Evolutionary conservation across 2,329 filamentous ascomycete species (phyloP).

Genomic region (Pezizomycotina sp.): DNA sequence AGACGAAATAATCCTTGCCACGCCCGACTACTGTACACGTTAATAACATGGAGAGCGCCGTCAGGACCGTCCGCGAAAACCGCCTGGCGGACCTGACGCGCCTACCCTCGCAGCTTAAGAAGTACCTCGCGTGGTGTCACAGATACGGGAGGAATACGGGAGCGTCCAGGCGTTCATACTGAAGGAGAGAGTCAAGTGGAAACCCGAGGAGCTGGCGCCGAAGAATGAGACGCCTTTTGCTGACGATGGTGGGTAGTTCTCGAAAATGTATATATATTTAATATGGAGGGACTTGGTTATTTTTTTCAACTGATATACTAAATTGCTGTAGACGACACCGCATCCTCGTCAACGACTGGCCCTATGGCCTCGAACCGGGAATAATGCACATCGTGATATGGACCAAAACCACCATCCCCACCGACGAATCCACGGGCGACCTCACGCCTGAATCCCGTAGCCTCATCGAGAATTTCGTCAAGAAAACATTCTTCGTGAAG

Average conservation of each 20-base stretch:
- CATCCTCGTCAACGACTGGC: constrained; percentile 82
- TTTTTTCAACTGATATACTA: not conserved
- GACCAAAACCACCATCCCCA: constrained; percentile 71
- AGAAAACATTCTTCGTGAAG: constrained; percentile 43
- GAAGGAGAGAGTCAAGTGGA: constrained; percentile 53
- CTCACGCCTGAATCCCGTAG: constrained; percentile 46
- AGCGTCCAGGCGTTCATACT: constrained; percentile 65
- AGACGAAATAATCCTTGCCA: constrained; percentile 22
- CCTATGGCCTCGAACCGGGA: constrained; percentile 55
- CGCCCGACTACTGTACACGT: constrained; percentile 42
- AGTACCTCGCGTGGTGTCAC: constrained; percentile 55
- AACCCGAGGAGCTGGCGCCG: constrained; percentile 29
- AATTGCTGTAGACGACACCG: constrained; percentile 29
- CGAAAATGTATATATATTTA: not conserved
- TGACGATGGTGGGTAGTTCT: constrained; percentile 29
- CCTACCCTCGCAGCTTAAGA: constrained; percentile 57
- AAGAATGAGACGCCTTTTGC: constrained; percentile 31
- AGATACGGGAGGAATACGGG: constrained; percentile 50
- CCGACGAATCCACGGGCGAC: constrained; percentile 45
- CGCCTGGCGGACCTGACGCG: constrained; percentile 60
- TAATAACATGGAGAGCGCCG: constrained; percentile 54
- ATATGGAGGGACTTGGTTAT: not conserved
- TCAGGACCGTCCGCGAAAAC: constrained; percentile 38
- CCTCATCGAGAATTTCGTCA: constrained; percentile 56
- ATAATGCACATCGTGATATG: constrained; percentile 67